phyloP scores from a whole-genome alignment of 1,284 basidiomycete species.

The Ceratobasidium sp. region DNA sequence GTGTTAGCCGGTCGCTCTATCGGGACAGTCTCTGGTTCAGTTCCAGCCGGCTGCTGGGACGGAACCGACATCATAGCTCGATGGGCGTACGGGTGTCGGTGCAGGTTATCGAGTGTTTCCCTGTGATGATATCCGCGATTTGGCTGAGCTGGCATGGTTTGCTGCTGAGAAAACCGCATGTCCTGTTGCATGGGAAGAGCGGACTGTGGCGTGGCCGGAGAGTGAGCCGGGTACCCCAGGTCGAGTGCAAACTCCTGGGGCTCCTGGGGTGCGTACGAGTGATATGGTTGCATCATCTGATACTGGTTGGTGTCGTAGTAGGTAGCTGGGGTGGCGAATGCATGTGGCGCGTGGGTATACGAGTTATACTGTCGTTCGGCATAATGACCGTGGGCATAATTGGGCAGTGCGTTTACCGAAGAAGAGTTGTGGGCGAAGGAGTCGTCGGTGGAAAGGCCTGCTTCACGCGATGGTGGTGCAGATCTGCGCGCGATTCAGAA shows the following conservation, averaged over 20 bases:
- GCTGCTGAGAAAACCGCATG: not conserved
- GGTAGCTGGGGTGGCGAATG: too few species aligned
- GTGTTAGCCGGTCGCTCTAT: conserved; percentile 2
- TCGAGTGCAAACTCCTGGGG: not conserved
- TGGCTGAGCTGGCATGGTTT: not conserved
- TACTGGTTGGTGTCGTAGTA: too few species aligned
- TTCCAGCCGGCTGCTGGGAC: conserved; percentile 7
- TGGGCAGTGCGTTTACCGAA: conserved; percentile 20
- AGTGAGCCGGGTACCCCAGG: not conserved
- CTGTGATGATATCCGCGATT: conserved; percentile 7
- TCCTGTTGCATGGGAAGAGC: not conserved
- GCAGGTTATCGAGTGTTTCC: conserved; percentile 29
- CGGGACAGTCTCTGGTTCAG: not conserved
- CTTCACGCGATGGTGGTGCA: too few species aligned
- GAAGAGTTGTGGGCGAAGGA: conserved; percentile 7
- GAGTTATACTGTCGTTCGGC: not conserved
- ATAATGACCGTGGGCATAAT: not conserved
- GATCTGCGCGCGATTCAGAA: too few species aligned
- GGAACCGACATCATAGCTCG: conserved; percentile 23
- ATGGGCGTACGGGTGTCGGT: conserved; percentile 19
- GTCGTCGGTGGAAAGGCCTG: not conserved
- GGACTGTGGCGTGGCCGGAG: conserved; percentile 10
- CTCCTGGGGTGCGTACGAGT: too few species aligned
- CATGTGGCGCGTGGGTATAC: not conserved
- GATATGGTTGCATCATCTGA: too few species aligned